Evolutionary conservation across 169 alveolate genomes (phyloP).

Genomic region (Perkinsus chesapeaki): DNA sequence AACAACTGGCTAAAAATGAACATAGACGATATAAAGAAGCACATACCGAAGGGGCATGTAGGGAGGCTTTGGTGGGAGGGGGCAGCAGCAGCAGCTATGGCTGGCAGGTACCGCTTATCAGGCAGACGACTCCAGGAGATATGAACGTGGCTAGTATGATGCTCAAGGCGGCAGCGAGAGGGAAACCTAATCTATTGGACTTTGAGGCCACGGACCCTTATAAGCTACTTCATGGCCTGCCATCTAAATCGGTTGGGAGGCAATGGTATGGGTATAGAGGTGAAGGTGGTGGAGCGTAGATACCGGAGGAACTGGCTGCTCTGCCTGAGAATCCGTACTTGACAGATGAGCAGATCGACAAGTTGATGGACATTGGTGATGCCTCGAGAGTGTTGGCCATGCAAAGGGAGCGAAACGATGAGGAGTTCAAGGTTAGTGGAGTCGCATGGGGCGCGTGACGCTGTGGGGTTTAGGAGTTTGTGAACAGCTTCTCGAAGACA

Average conservation of each 20-base stretch:
- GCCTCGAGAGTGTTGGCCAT: not conserved
- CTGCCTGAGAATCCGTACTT: constrained; percentile 21
- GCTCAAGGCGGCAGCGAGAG: constrained; percentile 23
- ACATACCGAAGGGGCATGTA: not conserved
- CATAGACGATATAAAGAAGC: not conserved
- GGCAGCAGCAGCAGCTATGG: constrained; percentile 10
- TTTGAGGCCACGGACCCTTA: constrained; percentile 34
- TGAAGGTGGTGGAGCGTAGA: not conserved
- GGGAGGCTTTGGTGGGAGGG: not conserved
- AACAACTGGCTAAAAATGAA: constrained; percentile 25
- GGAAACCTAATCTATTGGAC: constrained; percentile 31
- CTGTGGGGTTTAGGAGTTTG: not conserved
- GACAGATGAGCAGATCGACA: constrained; percentile 8
- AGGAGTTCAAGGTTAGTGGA: not conserved
- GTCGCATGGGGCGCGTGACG: not conserved
- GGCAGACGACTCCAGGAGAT: constrained; percentile 4
- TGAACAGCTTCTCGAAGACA: not conserved
- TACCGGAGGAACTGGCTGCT: constrained; percentile 16
- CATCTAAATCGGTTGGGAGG: constrained; percentile 4
- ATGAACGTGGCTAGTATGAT: constrained; percentile 19
- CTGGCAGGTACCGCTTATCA: constrained; percentile 17
- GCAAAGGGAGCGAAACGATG: not conserved
- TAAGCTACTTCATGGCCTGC: constrained; percentile 25
- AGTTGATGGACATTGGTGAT: not conserved
- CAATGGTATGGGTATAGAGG: not conserved